phyloP scores from a whole-genome alignment of 2,329 filamentous ascomycete genomes.

The Peltaster fructicola region DNA sequence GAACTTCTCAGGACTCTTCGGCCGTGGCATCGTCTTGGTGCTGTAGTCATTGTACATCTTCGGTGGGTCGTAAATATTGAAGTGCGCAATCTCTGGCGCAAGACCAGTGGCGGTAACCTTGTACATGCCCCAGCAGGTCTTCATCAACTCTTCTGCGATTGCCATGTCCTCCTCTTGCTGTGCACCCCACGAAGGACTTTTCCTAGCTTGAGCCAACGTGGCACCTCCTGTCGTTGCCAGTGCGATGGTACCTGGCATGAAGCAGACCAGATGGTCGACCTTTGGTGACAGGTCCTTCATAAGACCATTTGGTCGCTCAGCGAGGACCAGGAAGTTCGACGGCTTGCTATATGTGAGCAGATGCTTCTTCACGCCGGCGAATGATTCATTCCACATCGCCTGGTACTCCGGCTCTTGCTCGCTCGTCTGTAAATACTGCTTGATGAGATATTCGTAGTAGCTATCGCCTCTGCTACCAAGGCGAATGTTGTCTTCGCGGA shows the following conservation, averaged over 20 bases:
- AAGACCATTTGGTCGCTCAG: slow-evolving; percentile 64
- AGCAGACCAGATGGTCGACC: slow-evolving; percentile 97
- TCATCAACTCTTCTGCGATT: slow-evolving; percentile 77
- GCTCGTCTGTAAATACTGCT: slow-evolving; percentile 90
- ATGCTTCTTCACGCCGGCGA: slow-evolving; percentile 76
- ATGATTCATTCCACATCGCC: slow-evolving; percentile 81
- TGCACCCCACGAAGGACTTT: slow-evolving; percentile 51
- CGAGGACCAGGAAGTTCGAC: slow-evolving; percentile 72
- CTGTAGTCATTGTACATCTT: slow-evolving; percentile 39
- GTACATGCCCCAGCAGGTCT: slow-evolving; percentile 98
- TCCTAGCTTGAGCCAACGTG: slow-evolving; percentile 56
- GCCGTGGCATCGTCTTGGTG: slow-evolving; percentile 22
- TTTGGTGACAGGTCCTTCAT: slow-evolving; percentile 53
- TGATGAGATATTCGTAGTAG: slow-evolving; percentile 98
- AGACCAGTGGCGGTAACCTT: slow-evolving; percentile 75
- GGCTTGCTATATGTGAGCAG: slow-evolving; percentile 75
- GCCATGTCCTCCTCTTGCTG: slow-evolving; percentile 74
- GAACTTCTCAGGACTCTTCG: slow-evolving; percentile 29
- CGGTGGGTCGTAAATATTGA: slow-evolving; percentile 55
- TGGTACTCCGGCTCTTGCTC: slow-evolving; percentile 70
- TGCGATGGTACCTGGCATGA: slow-evolving; percentile 91
- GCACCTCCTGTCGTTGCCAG: slow-evolving; percentile 68
- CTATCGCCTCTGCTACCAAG: slow-evolving; percentile 89
- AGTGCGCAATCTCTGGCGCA: slow-evolving; percentile 89
- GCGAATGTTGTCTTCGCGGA: slow-evolving; percentile 71